Percentiles rank a stretch among this genome's conserved stretches.
Conservation (phyloP, 768 basidiomycete genomes). For the Pleurotus platypus region DNA sequence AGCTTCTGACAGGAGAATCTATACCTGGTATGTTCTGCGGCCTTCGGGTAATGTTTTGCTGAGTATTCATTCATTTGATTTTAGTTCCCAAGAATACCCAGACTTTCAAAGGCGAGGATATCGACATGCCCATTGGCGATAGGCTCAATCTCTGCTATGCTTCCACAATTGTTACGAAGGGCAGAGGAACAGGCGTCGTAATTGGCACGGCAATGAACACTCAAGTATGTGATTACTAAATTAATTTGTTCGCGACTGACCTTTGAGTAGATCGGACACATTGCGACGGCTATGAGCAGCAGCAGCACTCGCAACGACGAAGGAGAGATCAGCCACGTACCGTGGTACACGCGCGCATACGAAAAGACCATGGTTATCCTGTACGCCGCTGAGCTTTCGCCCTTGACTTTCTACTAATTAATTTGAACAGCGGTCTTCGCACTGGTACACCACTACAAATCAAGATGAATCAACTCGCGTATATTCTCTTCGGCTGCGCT, state of each 20-base stretch:
- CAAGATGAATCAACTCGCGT: conserved; percentile 7
- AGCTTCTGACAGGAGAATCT: conserved; percentile 3
- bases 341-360: background rate
- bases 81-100: conserved; percentile 6
- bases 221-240: background rate
- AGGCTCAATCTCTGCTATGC: conserved; percentile 3
- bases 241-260: background rate
- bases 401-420: background rate
- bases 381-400: background rate
- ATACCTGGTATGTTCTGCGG: background rate
- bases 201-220: conserved; percentile 5
- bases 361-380: background rate
- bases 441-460: conserved; percentile 6
- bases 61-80: background rate
- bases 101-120: conserved; percentile 5
- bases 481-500: conserved; percentile 5
- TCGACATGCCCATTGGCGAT: conserved; percentile 4
- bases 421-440: background rate
- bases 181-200: conserved; percentile 2
- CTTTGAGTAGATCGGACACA: background rate
- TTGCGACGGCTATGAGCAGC: conserved; percentile 1
- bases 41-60: background rate
- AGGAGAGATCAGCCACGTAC: background rate
- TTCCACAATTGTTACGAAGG: conserved; percentile 6
- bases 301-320: conserved; percentile 1